Evolutionary conservation across 345 rosid species (phyloP).

Genomic region (Eucalyptus curtisii): DNA sequence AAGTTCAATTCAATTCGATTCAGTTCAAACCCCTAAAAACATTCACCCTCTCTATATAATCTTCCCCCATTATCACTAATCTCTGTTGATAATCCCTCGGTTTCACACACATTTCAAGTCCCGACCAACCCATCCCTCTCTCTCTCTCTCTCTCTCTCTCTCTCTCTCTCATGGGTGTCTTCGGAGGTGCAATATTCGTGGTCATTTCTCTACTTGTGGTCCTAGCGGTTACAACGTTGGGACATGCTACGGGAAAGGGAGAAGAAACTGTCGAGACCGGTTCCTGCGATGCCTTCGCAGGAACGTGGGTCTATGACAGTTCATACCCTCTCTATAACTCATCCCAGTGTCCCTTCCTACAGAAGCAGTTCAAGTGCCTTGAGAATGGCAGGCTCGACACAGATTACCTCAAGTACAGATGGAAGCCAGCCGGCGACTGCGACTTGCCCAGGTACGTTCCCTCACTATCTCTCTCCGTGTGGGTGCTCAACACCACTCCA

Average conservation of each 20-base stretch:
- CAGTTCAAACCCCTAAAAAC: not conserved
- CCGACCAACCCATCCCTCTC: not conserved
- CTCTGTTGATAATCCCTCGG: not conserved
- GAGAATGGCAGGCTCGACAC: slow-evolving; percentile 34
- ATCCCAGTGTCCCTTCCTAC: slow-evolving; percentile 29
- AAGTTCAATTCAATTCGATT: not conserved
- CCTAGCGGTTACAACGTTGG: not conserved
- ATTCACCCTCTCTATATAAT: not conserved
- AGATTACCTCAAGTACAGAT: slow-evolving; percentile 29
- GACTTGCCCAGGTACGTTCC: slow-evolving; percentile 23
- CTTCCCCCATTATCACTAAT: not conserved
- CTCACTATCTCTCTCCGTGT: not conserved
- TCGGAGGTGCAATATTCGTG: not conserved
- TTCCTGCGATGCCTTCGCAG: slow-evolving; percentile 14
- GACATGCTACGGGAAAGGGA: not conserved
- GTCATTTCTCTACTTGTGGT: not conserved
- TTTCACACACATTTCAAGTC: not conserved
- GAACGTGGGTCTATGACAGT: slow-evolving; percentile 29
- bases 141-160: no score
- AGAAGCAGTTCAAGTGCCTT: slow-evolving; percentile 27
- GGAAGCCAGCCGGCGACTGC: slow-evolving; percentile 30
- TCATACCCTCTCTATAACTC: slow-evolving; percentile 18
- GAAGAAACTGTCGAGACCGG: not conserved
- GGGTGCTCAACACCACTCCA: not conserved
- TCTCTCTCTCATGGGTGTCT: not conserved